phyloP scores from a whole-genome alignment of 495 filamentous ascomycete genomes.

The Thermothielavioides terrestris region DNA sequence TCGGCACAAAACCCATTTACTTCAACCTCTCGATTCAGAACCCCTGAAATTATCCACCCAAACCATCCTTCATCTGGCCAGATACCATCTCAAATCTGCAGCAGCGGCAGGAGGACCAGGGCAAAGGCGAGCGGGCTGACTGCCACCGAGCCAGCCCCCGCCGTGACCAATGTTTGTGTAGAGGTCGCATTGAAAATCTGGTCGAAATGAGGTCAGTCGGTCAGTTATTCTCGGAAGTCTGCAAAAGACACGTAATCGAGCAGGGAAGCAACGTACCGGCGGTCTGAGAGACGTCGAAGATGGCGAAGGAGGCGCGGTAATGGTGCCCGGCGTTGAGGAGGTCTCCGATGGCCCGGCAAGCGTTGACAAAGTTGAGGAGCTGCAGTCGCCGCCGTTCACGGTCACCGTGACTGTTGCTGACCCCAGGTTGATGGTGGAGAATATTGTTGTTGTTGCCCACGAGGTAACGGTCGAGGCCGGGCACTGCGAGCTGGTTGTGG shows the following conservation, averaged over 20 bases:
- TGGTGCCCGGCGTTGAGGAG: not conserved
- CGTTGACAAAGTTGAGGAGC: not conserved
- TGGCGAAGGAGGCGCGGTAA: not conserved
- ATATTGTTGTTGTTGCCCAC: slow-evolving; percentile 9
- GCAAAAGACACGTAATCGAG: too few species aligned
- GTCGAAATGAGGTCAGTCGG: not conserved
- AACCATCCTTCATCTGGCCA: too few species aligned
- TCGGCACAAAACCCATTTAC: too few species aligned
- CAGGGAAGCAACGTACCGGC: not conserved
- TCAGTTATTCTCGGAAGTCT: too few species aligned
- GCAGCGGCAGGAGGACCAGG: not conserved
- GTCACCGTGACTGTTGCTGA: slow-evolving; percentile 5
- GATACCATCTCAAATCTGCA: not conserved
- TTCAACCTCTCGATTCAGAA: too few species aligned
- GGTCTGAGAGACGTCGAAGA: not conserved
- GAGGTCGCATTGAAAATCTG: not conserved
- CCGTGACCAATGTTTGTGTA: not conserved
- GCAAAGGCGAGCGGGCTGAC: not conserved
- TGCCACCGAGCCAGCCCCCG: not conserved
- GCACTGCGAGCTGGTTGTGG: slow-evolving; percentile 1
- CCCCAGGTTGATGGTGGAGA: slow-evolving; percentile 4
- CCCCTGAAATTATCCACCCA: too few species aligned
- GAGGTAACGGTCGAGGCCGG: slow-evolving; percentile 4
- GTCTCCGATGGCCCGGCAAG: not conserved
- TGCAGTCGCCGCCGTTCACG: not conserved